These are phyloP conservation scores for Kuraishia hungarica DNA, from an alignment of 805 yeast genomes.

Conservation along the genomic window DNA sequence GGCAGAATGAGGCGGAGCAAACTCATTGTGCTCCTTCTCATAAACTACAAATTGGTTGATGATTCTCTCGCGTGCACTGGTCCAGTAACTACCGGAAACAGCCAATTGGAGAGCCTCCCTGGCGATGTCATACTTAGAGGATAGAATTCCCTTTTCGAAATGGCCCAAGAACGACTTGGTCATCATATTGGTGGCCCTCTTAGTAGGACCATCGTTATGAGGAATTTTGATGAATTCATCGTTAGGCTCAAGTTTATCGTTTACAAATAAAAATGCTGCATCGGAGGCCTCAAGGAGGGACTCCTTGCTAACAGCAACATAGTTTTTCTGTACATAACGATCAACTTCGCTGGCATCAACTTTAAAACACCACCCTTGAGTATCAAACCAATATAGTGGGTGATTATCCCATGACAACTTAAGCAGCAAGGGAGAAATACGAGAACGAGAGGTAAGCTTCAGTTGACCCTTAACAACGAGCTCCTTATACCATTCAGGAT, in stretches of 20 bases:
- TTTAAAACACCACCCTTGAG: constrained; percentile 84
- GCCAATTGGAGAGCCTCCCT: constrained; percentile 71
- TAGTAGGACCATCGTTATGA: constrained; percentile 74
- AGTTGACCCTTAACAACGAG: constrained; percentile 31
- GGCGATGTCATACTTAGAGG: constrained; percentile 68
- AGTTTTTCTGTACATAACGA: constrained; percentile 28
- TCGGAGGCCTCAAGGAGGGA: constrained; percentile 9
- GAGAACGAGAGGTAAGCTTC: constrained; percentile 59
- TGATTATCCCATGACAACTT: constrained; percentile 77
- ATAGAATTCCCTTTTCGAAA: constrained; percentile 66
- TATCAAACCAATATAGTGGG: constrained; percentile 75
- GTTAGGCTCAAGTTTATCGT: constrained; percentile 3
- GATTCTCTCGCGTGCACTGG: constrained; percentile 80
- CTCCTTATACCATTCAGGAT: constrained; percentile 87
- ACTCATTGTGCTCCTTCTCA: constrained; percentile 14
- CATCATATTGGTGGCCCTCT: constrained; percentile 67
- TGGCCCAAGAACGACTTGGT: constrained; percentile 65
- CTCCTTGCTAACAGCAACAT: constrained; percentile 14
- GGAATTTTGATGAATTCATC: constrained; percentile 61
- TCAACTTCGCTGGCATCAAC: constrained; percentile 35
- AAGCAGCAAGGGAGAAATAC: constrained; percentile 70
- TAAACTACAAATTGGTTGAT: constrained; percentile 79
- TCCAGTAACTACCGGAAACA: constrained; percentile 85
- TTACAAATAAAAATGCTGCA: constrained; percentile 6
- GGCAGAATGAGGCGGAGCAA: constrained; percentile 4